phyloP scores from a whole-genome alignment of 2,329 filamentous ascomycete genomes.

The Stagonosporopsis cucurbitacearum region DNA sequence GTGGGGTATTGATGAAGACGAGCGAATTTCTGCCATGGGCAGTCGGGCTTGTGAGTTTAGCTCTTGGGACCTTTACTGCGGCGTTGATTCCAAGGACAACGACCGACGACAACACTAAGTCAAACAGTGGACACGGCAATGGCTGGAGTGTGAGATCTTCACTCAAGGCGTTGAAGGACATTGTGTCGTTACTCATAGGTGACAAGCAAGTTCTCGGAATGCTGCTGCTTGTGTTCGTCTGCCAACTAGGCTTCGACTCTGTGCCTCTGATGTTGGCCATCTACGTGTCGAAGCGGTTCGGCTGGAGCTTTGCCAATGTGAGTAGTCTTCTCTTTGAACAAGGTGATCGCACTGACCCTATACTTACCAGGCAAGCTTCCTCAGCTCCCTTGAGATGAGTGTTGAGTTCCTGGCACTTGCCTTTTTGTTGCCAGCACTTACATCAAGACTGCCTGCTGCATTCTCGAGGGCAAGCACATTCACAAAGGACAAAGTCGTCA shows the following conservation, averaged over 20 bases:
- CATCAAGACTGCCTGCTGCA: slow-evolving; percentile 5
- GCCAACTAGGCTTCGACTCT: slow-evolving; percentile 28
- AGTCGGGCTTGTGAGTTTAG: slow-evolving; percentile 16
- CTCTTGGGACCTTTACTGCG: slow-evolving; percentile 9
- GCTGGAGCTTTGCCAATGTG: slow-evolving; percentile 28
- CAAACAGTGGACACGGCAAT: not conserved
- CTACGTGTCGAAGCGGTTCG: slow-evolving; percentile 28
- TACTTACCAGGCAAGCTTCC: slow-evolving; percentile 21
- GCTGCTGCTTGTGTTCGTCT: slow-evolving; percentile 21
- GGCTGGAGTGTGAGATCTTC: slow-evolving; percentile 4
- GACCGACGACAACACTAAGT: not conserved
- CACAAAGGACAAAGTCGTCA: slow-evolving; percentile 17
- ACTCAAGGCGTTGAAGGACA: not conserved
- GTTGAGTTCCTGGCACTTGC: slow-evolving; percentile 22
- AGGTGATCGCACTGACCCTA: slow-evolving; percentile 1
- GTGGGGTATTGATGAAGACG: slow-evolving; percentile 20
- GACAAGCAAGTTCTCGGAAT: slow-evolving; percentile 19
- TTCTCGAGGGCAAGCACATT: slow-evolving; percentile 2
- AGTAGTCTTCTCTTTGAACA: slow-evolving; percentile 10
- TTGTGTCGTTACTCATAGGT: slow-evolving; percentile 8
- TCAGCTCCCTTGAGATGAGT: slow-evolving; percentile 26
- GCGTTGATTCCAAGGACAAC: slow-evolving; percentile 18
- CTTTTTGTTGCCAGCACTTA: slow-evolving; percentile 18
- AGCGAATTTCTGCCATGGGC: slow-evolving; percentile 21
- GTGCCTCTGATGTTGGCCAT: slow-evolving; percentile 26